Evolutionary conservation across 768 basidiomycete genomes (phyloP), one percentile per base, ranked within the genome.

Genomic region (Leccinum aurantiacum): DNA sequence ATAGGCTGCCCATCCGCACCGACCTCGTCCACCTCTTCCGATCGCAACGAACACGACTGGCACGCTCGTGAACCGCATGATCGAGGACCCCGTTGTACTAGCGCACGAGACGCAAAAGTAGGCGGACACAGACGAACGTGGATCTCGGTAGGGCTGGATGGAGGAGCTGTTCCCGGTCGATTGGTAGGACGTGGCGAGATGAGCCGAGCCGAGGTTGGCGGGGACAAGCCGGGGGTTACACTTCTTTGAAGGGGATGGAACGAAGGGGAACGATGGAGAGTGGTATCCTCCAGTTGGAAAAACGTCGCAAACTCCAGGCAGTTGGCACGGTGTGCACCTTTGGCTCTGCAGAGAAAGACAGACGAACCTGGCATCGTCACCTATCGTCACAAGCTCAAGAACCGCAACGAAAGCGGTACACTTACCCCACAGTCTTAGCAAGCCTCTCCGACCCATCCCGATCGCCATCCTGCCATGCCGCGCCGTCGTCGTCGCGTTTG

Each of bases 21-120:
- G 15, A 74, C 74, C 53, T 84, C 67, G 61, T 77, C 67, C 65
- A 81, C 79, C 58, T 70, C 84, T 56, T 85, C 83, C 19, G 78
- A 79, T 15, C 80, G 70, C 53, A 87, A 69, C 19, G 82, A 82
- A 59, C 79, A 81, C 56, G 80, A 82, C 76, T 93, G 92, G 60
- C 48, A 83, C 80, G 68, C 91, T 94, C 53, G 87, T 84, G 71
- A 96, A 96, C 44, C 87, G 80, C 55, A 91, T 94, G 69, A 93
- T 80, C 33, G 87, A 87, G 7, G 91, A 85, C 3, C 94, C 93
- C 6, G 89, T 88, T n/a, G 87, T 85, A 59, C 86, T 91, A 0
- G 90, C 83, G 67, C 94, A 95, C 59, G 85, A 85, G 58, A 96
- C 87, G 25, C 84, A 82, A 69, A 97, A 97, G 72, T 92, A 93